These are phyloP conservation scores for Radiomyces spectabilis DNA, from an alignment of 192 early-diverging fungal genomes.

Conservation along the genomic window DNA sequence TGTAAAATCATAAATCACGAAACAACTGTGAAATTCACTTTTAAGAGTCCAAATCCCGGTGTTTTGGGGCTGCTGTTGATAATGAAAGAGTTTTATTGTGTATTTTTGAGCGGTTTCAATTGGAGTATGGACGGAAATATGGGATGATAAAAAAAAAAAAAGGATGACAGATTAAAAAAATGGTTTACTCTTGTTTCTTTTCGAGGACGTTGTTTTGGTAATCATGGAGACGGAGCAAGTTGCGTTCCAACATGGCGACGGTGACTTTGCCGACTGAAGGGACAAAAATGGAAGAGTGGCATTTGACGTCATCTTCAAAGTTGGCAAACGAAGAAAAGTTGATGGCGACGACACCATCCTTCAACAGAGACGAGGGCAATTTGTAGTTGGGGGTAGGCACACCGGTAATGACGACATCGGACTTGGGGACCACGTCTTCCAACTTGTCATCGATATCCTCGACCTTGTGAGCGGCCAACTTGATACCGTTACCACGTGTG, in stretches of 20 bases:
- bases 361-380: conserved; percentile 75
- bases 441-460: conserved; percentile 62
- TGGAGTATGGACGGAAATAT: too few relatives aligned
- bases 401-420: conserved; percentile 97
- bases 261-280: conserved; percentile 97
- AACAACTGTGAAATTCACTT: too few relatives aligned
- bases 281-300: conserved; percentile 93
- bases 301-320: conserved; percentile 89
- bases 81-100: too few relatives aligned
- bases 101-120: too few relatives aligned
- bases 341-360: conserved; percentile 95
- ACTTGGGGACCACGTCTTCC: conserved; percentile 75
- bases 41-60: too few relatives aligned
- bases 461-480: conserved; percentile 64
- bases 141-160: not conserved
- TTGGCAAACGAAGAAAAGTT: conserved; percentile 97
- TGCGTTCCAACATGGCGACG: conserved; percentile 96
- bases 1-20: too few relatives aligned
- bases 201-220: conserved; percentile 42
- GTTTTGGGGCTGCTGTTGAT: too few relatives aligned
- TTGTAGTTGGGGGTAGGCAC: conserved; percentile 88
- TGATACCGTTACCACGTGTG: conserved; percentile 54
- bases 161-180: not conserved
- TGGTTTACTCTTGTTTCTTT: conserved; percentile 7
- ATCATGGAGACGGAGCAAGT: conserved; percentile 82